A percentile compares a stretch with the other conserved stretches of the same genome.
Conservation (phyloP, 164 flowering plant species). For the Magnolia changhungtana region DNA sequence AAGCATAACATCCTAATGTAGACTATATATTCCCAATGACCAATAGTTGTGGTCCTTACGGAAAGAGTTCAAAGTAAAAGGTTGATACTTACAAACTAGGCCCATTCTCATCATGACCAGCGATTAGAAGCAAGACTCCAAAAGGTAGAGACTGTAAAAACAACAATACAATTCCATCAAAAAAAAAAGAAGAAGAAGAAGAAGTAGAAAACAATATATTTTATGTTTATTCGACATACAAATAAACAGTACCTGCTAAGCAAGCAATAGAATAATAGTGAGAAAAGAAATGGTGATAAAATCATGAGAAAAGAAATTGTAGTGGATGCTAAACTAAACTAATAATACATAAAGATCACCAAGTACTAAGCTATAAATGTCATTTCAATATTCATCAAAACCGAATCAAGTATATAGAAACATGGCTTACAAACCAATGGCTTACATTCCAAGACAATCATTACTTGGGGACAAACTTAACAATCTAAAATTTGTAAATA, state of each 20-base stretch:
- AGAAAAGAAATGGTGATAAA: background rate
- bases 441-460: too few relatives aligned
- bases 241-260: background rate
- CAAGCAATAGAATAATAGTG: background rate
- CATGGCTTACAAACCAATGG: too few relatives aligned
- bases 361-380: too few relatives aligned
- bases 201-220: too few relatives aligned
- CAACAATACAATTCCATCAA: conserved; percentile 11
- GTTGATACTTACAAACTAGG: conserved; percentile 81
- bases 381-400: too few relatives aligned
- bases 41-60: background rate
- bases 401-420: too few relatives aligned
- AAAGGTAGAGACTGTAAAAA: too few relatives aligned
- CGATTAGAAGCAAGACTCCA: conserved; percentile 99
- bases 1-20: background rate
- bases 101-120: conserved; percentile 97
- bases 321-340: background rate
- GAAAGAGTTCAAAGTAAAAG: background rate
- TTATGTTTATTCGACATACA: background rate
- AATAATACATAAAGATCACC: background rate
- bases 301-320: background rate
- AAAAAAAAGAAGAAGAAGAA: too few relatives aligned
- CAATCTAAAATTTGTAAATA: too few relatives aligned
- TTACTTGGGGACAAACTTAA: too few relatives aligned
- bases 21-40: background rate